Percentiles rank a stretch among this genome's conserved stretches.
These are phyloP conservation scores for Lolium multiflorum DNA, from an alignment of 176 grass and related monocot species.

Conservation along the genomic window DNA sequence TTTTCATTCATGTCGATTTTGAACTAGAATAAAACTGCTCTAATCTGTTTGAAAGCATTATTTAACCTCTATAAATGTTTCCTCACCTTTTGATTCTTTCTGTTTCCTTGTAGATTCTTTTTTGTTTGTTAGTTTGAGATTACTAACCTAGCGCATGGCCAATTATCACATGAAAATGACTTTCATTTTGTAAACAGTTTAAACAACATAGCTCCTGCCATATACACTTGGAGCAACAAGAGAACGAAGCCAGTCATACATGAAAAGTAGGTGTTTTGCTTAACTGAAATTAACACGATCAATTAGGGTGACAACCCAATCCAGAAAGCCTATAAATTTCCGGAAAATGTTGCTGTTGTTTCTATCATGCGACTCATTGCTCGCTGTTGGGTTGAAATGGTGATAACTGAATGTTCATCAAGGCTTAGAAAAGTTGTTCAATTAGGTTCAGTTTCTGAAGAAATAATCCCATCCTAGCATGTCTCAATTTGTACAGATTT, in stretches of 20 bases:
- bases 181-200: background rate
- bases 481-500: no score
- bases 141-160: background rate
- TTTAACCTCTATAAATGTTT: background rate
- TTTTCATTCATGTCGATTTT: no score
- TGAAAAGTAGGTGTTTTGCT: background rate
- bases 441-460: no score
- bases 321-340: no score
- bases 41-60: background rate
- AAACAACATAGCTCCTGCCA: background rate
- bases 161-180: background rate
- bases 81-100: background rate
- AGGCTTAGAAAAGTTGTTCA: no score
- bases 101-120: background rate
- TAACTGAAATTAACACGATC: slow-evolving; percentile 4
- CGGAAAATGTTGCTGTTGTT: no score
- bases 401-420: no score
- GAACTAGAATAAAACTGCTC: no score
- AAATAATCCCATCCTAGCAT: no score
- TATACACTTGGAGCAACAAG: background rate
- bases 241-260: background rate
- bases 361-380: no score
- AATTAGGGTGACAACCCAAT: background rate
- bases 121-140: background rate
- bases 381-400: no score